Conservation (phyloP, 208 protist genomes). For the Wallacemonas rigidus region DNA sequence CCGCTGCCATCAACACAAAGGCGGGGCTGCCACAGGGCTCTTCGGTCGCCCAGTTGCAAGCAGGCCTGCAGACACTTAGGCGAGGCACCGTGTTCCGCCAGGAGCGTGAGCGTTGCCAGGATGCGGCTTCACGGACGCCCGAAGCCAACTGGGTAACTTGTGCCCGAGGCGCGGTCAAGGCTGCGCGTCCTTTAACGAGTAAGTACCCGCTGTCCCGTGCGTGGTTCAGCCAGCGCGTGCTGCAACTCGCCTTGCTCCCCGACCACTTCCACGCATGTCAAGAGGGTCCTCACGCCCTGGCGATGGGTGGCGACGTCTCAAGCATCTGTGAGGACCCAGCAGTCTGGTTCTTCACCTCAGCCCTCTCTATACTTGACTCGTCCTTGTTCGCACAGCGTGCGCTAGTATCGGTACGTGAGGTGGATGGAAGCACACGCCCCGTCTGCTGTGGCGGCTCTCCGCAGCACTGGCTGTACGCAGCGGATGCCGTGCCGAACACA, state of each 20-base stretch:
- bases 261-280: background rate
- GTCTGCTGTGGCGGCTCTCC: background rate
- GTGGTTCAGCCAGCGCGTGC: constrained; percentile 48
- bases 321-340: background rate
- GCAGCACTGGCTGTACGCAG: background rate
- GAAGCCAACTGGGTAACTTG: background rate
- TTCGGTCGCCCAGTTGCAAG: constrained; percentile 20
- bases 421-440: background rate
- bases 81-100: background rate
- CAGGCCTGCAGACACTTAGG: background rate
- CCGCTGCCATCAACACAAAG: constrained; percentile 57
- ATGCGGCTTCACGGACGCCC: no score
- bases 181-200: constrained; percentile 8
- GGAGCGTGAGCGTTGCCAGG: no score
- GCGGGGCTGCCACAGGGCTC: constrained; percentile 67
- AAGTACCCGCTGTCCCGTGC: constrained; percentile 54
- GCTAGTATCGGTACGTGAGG: background rate
- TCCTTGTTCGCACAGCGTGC: background rate
- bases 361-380: background rate
- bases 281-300: no score
- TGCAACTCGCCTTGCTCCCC: background rate
- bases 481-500: background rate
- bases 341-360: constrained; percentile 2
- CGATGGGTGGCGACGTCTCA: no score
- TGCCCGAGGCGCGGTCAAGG: background rate